Conservation (phyloP, 306 rosid genomes). For the Morella rubra region DNA sequence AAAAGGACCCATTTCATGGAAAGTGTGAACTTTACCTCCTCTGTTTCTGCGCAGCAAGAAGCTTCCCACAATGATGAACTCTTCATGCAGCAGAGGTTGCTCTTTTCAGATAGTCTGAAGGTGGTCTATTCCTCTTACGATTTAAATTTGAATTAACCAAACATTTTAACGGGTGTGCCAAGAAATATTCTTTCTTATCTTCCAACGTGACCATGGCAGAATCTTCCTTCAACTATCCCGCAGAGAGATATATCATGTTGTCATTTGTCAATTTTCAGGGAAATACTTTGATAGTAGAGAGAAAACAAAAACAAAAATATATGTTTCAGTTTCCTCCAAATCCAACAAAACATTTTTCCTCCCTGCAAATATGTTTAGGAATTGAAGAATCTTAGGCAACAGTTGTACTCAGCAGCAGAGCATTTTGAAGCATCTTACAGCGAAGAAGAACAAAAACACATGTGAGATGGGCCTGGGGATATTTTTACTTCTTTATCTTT, state of each 20-base stretch:
- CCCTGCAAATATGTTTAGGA: constrained; percentile 26
- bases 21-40: constrained; percentile 8
- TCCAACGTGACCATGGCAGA: too few species aligned
- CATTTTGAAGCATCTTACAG: constrained; percentile 37
- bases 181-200: not conserved
- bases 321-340: not conserved
- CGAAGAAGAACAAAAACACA: constrained; percentile 33
- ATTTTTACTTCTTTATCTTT: not conserved
- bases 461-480: constrained; percentile 15
- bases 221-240: too few species aligned
- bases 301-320: too few species aligned
- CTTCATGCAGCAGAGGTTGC: constrained; percentile 40
- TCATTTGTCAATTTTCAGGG: too few species aligned
- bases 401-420: constrained; percentile 47
- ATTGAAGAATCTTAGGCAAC: constrained; percentile 42
- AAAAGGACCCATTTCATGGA: constrained; percentile 24
- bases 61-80: constrained; percentile 45
- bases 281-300: too few species aligned
- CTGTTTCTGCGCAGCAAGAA: constrained; percentile 20
- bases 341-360: not conserved
- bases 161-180: not conserved
- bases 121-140: constrained; percentile 24
- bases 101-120: constrained; percentile 38
- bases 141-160: not conserved
- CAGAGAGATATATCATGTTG: too few species aligned